Evolutionary conservation across 345 rosid species (phyloP).

Genomic region (Citrus medica): DNA sequence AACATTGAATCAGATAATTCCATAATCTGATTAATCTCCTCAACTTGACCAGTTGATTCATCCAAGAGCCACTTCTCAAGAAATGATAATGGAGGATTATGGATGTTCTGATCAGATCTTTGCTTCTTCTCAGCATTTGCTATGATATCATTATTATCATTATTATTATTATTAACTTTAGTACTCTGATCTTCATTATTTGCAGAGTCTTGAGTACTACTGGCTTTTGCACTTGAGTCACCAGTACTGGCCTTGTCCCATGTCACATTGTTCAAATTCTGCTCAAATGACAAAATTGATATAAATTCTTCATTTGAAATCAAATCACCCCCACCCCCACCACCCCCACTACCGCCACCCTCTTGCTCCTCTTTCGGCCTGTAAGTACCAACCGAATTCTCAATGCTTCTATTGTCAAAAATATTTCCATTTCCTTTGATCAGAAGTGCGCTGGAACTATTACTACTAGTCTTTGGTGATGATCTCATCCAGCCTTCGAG

Average conservation of each 20-base stretch:
- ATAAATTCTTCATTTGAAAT: constrained; percentile 51
- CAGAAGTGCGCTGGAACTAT: neutral
- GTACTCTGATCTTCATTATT: constrained; percentile 11
- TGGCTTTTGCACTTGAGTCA: constrained; percentile 21
- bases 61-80: constrained; percentile 98
- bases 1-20: constrained; percentile 49
- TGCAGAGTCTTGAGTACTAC: constrained; percentile 11
- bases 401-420: constrained; percentile 9
- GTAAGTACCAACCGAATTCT: constrained; percentile 19
- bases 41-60: constrained; percentile 57
- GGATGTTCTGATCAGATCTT: constrained; percentile 9
- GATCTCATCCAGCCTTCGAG: constrained; percentile 89
- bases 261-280: constrained; percentile 34
- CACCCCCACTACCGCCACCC: constrained; percentile 21
- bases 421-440: neutral
- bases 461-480: constrained; percentile 40
- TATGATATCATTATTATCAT: neutral
- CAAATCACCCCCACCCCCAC: constrained; percentile 34
- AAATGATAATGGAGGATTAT: constrained; percentile 62
- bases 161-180: neutral
- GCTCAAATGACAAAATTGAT: constrained; percentile 53
- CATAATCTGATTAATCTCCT: constrained; percentile 60
- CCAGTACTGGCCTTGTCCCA: constrained; percentile 41
- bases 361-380: constrained; percentile 40
- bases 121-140: neutral